Conservation (phyloP, 805 yeast species). For the Candida khao-thaluensis region DNA sequence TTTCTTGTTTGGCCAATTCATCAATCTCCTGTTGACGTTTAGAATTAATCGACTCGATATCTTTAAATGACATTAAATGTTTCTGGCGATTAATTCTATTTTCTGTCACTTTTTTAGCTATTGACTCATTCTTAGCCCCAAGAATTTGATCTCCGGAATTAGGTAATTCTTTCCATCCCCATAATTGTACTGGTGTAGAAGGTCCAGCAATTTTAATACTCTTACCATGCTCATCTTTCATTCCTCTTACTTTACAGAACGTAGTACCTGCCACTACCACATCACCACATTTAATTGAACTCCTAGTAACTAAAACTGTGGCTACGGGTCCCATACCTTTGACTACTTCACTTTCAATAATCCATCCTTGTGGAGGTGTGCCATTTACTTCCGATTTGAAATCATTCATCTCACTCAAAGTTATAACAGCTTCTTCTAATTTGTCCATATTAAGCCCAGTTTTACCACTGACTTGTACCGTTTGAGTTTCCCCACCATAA, state of each 20-base stretch:
- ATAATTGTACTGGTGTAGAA: slow-evolving; percentile 82
- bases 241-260: slow-evolving; percentile 77
- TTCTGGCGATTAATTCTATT: slow-evolving; percentile 58
- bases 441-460: slow-evolving; percentile 90
- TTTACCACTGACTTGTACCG: slow-evolving; percentile 81
- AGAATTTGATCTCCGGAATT: slow-evolving; percentile 84
- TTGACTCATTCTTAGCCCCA: slow-evolving; percentile 69
- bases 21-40: slow-evolving; percentile 55
- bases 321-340: slow-evolving; percentile 85
- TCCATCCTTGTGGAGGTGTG: slow-evolving; percentile 76
- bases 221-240: slow-evolving; percentile 73
- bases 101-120: slow-evolving; percentile 71
- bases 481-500: slow-evolving; percentile 93
- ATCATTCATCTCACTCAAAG: slow-evolving; percentile 82
- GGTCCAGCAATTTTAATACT: slow-evolving; percentile 69
- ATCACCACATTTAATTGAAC: slow-evolving; percentile 67
- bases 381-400: slow-evolving; percentile 56
- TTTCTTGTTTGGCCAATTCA: slow-evolving; percentile 51
- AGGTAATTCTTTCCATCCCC: slow-evolving; percentile 95
- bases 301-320: slow-evolving; percentile 78
- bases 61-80: slow-evolving; percentile 56
- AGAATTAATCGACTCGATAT: slow-evolving; percentile 69
- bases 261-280: slow-evolving; percentile 84
- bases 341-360: slow-evolving; percentile 79
- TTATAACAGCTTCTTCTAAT: slow-evolving; percentile 82